A percentile compares a stretch with the other conserved stretches of the same genome.
phyloP scores from a whole-genome alignment of 164 flowering plant genomes.

The Cinnamomum chago region DNA sequence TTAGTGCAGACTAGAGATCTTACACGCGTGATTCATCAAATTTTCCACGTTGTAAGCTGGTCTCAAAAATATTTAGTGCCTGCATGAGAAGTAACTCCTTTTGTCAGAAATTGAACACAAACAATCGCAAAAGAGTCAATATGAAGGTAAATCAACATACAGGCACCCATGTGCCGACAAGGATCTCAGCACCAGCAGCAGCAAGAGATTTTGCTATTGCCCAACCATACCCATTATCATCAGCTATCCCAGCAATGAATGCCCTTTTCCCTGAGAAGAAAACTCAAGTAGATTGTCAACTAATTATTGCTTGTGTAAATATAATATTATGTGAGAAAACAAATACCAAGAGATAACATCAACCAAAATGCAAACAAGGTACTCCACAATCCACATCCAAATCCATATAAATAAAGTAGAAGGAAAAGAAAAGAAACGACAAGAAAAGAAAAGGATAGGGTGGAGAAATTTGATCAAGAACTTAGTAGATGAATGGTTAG shows the following conservation, averaged over 20 bases:
- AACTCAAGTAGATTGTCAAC: neutral
- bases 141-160: constrained; percentile 42
- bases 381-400: no score
- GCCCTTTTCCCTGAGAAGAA: constrained; percentile 75
- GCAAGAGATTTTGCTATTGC: constrained; percentile 98
- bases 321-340: neutral
- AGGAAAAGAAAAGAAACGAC: no score
- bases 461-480: no score
- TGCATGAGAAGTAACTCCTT: constrained; percentile 19
- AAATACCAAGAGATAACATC: no score
- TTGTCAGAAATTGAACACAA: neutral
- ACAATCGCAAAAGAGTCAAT: neutral
- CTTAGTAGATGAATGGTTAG: no score
- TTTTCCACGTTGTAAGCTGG: constrained; percentile 89
- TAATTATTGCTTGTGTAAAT: no score
- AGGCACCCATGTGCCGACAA: constrained; percentile 98
- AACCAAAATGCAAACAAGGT: no score
- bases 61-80: constrained; percentile 93
- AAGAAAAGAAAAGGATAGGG: no score
- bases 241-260: constrained; percentile 95
- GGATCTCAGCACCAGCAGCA: constrained; percentile 98
- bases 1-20: constrained; percentile 14
- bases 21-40: constrained; percentile 93
- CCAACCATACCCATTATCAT: constrained; percentile 99
- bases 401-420: no score